These are phyloP conservation scores for Gloeostereum incarnatum DNA, from an alignment of 768 basidiomycete genomes.

Conservation along the genomic window DNA sequence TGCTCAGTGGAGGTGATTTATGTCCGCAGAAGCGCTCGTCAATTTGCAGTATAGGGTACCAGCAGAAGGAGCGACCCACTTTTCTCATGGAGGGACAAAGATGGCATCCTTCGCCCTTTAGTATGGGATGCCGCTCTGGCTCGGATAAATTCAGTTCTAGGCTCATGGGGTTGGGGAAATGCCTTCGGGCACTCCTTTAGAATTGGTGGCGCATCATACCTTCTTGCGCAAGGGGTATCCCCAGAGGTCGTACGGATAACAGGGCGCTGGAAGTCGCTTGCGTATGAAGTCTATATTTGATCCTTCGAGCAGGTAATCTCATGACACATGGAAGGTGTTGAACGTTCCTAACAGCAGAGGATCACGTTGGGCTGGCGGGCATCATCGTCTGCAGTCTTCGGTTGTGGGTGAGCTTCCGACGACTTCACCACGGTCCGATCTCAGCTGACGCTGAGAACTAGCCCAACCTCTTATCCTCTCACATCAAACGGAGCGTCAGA, in stretches of 20 bases:
- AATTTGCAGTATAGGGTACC: constrained; percentile 15
- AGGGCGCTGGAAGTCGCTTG: constrained; percentile 17
- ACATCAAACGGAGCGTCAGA: too few species aligned
- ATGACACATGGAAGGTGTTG: constrained; percentile 6
- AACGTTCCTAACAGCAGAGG: background rate
- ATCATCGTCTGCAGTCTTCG: too few species aligned
- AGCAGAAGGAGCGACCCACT: background rate
- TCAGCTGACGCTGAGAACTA: too few species aligned
- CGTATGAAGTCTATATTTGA: constrained; percentile 16
- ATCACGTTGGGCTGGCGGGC: too few species aligned
- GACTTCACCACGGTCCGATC: too few species aligned
- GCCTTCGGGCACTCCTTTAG: constrained; percentile 19
- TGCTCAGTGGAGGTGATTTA: constrained; percentile 12
- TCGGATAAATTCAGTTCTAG: constrained; percentile 11
- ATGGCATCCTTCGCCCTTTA: constrained; percentile 9
- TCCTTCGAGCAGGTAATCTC: constrained; percentile 15
- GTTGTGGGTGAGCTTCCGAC: too few species aligned
- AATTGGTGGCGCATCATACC: constrained; percentile 18
- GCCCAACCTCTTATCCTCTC: too few species aligned
- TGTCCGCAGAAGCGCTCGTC: constrained; percentile 21
- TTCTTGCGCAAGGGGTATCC: constrained; percentile 10
- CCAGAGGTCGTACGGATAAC: constrained; percentile 14
- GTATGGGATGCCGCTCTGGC: constrained; percentile 8
- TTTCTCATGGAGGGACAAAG: background rate
- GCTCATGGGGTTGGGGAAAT: constrained; percentile 10